Conservation (phyloP, 1,284 basidiomycete genomes). For the Ustilago esculenta region DNA sequence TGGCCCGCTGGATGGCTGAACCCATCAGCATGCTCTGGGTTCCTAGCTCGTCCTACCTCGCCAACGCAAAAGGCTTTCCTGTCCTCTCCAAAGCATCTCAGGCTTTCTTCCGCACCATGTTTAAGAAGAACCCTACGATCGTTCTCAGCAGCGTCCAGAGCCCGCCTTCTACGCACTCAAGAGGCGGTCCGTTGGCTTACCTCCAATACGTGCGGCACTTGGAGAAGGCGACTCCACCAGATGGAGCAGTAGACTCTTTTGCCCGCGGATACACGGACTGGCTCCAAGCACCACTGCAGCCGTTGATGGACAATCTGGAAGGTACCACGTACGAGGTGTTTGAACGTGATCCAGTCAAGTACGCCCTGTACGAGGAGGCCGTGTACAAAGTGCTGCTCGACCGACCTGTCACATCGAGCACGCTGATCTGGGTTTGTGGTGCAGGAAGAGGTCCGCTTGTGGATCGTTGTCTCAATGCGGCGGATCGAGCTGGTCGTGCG, state of each 20-base stretch:
- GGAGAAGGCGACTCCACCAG: constrained; percentile 60
- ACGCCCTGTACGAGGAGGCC: constrained; percentile 88
- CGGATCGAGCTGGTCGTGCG: constrained; percentile 75
- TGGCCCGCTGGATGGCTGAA: constrained; percentile 89
- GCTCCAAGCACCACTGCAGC: constrained; percentile 92
- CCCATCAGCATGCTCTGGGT: constrained; percentile 87
- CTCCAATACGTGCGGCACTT: constrained; percentile 75
- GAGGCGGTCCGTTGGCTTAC: constrained; percentile 87
- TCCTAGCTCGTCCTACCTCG: constrained; percentile 88
- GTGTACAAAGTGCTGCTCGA: constrained; percentile 73
- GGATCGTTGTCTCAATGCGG: constrained; percentile 81
- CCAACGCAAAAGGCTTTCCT: constrained; percentile 95
- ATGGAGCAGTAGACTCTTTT: constrained; percentile 75
- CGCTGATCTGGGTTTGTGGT: constrained; percentile 76
- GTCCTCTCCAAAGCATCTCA: constrained; percentile 81
- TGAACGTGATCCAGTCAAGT: constrained; percentile 97
- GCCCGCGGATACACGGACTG: constrained; percentile 93
- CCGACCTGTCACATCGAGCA: constrained; percentile 72
- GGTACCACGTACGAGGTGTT: constrained; percentile 96
- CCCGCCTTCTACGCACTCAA: constrained; percentile 67
- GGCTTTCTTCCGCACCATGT: constrained; percentile 49
- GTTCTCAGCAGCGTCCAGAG: constrained; percentile 52
- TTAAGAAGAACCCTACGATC: constrained; percentile 47
- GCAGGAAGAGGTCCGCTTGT: constrained; percentile 95
- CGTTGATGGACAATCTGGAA: constrained; percentile 95